A percentile compares a stretch with the other conserved stretches of the same genome.
These are phyloP conservation scores for Pulveroboletus sp. DNA, from an alignment of 768 basidiomycete genomes.

Conservation along the genomic window DNA sequence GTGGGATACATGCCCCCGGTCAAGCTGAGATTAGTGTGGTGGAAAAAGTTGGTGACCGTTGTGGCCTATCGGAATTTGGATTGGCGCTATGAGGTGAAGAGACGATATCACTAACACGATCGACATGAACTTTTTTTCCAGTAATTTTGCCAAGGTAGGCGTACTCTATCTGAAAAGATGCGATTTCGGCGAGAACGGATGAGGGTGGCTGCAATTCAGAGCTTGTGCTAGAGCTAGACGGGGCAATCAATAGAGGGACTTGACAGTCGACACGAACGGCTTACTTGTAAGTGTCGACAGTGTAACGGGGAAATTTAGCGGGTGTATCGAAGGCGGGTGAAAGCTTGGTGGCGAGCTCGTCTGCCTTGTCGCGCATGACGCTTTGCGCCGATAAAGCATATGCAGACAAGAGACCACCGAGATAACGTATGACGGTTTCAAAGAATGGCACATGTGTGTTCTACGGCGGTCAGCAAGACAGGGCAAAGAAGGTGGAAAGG, in stretches of 20 bases:
- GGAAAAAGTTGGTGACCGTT: conserved; percentile 46
- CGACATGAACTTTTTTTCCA: conserved; percentile 59
- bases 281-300: conserved; percentile 63
- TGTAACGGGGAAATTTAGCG: conserved; percentile 66
- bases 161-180: conserved; percentile 79
- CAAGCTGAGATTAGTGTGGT: conserved; percentile 39
- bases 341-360: conserved; percentile 72
- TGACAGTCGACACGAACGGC: conserved; percentile 6
- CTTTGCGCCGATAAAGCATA: conserved; percentile 69
- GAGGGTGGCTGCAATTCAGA: conserved; percentile 28
- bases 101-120: conserved; percentile 40
- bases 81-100: background rate
- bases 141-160: conserved; percentile 78
- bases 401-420: conserved; percentile 83
- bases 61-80: conserved; percentile 37
- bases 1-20: conserved; percentile 65
- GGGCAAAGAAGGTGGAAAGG: background rate
- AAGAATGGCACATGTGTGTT: conserved; percentile 54
- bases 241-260: background rate
- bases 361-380: conserved; percentile 62
- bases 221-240: conserved; percentile 2
- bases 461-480: conserved; percentile 7
- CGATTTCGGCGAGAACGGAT: conserved; percentile 72
- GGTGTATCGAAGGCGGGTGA: conserved; percentile 68
- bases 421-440: conserved; percentile 86